phyloP scores from a whole-genome alignment of 2,329 filamentous ascomycete species.

The Sarocladium oryzae region DNA sequence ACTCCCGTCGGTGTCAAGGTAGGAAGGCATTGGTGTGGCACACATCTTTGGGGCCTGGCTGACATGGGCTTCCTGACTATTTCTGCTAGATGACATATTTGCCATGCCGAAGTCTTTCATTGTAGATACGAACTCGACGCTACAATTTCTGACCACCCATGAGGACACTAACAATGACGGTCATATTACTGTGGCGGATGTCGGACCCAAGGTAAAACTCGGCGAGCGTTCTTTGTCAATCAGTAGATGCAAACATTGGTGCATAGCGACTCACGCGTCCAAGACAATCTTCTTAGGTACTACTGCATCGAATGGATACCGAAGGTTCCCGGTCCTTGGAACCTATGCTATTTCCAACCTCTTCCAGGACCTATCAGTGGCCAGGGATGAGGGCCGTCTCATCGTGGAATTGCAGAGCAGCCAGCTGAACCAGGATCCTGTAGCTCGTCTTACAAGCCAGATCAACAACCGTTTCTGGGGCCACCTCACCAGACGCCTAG shows the following conservation, averaged over 20 bases:
- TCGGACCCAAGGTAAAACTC: constrained; percentile 79
- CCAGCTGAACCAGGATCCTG: constrained; percentile 89
- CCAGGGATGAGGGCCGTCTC: constrained; percentile 82
- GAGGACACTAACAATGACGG: constrained; percentile 92
- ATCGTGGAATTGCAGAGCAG: constrained; percentile 87
- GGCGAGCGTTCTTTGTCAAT: too few relatives aligned
- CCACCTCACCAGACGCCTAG: constrained; percentile 79
- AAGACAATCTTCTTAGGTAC: constrained; percentile 66
- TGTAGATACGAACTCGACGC: constrained; percentile 76
- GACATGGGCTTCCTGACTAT: not conserved
- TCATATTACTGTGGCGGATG: constrained; percentile 96
- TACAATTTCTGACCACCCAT: constrained; percentile 69
- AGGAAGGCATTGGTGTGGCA: not conserved
- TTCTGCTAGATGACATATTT: not conserved
- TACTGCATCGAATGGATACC: constrained; percentile 75
- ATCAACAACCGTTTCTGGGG: constrained; percentile 92
- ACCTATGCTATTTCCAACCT: constrained; percentile 97
- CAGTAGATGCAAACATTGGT: too few relatives aligned
- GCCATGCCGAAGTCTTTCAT: constrained; percentile 49
- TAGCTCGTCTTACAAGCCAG: constrained; percentile 75
- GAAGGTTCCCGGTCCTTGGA: constrained; percentile 82
- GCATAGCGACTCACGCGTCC: not conserved
- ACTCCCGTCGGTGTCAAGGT: not conserved
- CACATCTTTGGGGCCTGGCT: not conserved
- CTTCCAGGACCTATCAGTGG: constrained; percentile 86